phyloP scores from a whole-genome alignment of 1,139 yeast species.

The Zygosaccharomyces sapae region DNA sequence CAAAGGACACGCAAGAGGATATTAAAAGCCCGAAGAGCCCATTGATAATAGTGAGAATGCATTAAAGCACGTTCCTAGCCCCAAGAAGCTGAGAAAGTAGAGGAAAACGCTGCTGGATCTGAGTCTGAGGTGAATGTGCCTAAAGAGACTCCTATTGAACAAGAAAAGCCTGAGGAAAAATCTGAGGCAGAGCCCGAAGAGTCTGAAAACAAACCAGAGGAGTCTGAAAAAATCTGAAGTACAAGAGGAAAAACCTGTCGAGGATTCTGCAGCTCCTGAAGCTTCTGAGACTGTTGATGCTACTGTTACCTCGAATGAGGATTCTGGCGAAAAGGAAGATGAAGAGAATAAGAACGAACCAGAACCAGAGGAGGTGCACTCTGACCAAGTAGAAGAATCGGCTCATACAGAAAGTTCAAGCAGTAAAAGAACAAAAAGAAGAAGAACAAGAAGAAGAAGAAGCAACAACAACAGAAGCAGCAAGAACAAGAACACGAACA shows the following conservation, averaged over 20 bases:
- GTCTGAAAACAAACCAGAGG: background rate
- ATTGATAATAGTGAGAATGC: background rate
- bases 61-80: no score
- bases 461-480: slow-evolving; percentile 13
- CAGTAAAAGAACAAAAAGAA: slow-evolving; percentile 7
- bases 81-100: no score
- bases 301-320: slow-evolving; percentile 4
- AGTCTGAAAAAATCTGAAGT: background rate
- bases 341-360: slow-evolving; percentile 9
- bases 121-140: no score
- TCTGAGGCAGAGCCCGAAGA: background rate
- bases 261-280: background rate
- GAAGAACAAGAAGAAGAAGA: slow-evolving; percentile 18
- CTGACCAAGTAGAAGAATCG: slow-evolving; percentile 3
- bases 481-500: background rate
- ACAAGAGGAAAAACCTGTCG: slow-evolving; percentile 1
- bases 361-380: slow-evolving; percentile 6
- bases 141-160: background rate
- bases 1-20: background rate
- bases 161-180: background rate
- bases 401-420: slow-evolving; percentile 3
- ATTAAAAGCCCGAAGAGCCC: background rate
- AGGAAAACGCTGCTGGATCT: background rate
- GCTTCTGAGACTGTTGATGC: slow-evolving; percentile 4
- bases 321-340: slow-evolving; percentile 1